Percentiles rank a stretch among this genome's conserved stretches.
Evolutionary conservation across 371 early-diverging fungal species (phyloP).

Genomic region (Mucor velutinosus): DNA sequence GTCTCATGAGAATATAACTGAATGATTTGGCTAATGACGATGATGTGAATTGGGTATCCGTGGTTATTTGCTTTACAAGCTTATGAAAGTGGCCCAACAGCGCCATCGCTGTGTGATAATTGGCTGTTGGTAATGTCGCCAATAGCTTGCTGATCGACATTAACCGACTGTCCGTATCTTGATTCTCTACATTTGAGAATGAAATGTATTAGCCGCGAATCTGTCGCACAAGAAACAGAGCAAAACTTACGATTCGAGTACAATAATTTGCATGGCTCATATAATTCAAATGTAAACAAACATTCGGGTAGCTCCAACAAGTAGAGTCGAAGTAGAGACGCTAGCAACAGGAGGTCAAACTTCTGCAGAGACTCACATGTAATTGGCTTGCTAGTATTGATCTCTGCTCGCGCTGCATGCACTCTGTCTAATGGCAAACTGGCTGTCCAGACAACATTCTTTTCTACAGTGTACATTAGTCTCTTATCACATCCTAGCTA

Average conservation of each 20-base stretch:
- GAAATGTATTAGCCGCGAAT: not conserved
- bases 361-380: constrained; percentile 52
- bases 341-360: constrained; percentile 61
- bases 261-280: constrained; percentile 70
- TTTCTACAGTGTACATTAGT: constrained; percentile 23
- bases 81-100: constrained; percentile 51
- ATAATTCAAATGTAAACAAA: constrained; percentile 70
- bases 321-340: constrained; percentile 69
- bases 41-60: not conserved
- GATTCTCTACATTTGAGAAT: constrained; percentile 22
- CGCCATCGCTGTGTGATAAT: constrained; percentile 54
- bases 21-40: constrained; percentile 37
- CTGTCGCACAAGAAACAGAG: not conserved
- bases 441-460: constrained; percentile 57
- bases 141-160: constrained; percentile 56
- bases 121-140: constrained; percentile 53
- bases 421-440: constrained; percentile 59
- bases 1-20: constrained; percentile 63
- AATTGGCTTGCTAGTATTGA: constrained; percentile 56
- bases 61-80: constrained; percentile 24
- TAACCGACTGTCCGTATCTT: constrained; percentile 42
- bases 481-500: not conserved
- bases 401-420: constrained; percentile 62
- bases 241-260: constrained; percentile 61
- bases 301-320: constrained; percentile 76